Conservation (phyloP, 331 rosid species). For the Quercus lobata region DNA sequence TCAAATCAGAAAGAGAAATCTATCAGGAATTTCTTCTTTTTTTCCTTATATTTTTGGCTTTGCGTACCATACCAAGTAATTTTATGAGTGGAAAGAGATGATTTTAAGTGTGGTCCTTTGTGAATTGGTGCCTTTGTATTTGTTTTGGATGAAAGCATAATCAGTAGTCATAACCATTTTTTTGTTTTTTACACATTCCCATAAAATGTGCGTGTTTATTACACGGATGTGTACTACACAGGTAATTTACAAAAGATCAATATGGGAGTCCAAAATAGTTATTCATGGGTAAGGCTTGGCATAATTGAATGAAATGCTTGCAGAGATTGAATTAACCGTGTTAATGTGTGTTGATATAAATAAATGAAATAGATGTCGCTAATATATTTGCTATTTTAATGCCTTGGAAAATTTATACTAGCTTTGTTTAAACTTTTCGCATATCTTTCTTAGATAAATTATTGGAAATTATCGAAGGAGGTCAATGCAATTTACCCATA, state of each 20-base stretch:
- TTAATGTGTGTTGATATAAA: background rate
- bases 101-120: background rate
- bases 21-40: background rate
- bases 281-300: background rate
- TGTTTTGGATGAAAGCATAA: background rate
- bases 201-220: no score
- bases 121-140: background rate
- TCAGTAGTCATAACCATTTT: background rate
- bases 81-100: background rate
- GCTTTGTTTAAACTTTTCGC: no score
- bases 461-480: no score
- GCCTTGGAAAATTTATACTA: background rate
- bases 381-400: background rate
- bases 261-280: no score
- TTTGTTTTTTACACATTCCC: background rate
- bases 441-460: no score
- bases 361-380: background rate
- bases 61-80: background rate
- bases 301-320: background rate
- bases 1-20: background rate
- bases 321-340: background rate
- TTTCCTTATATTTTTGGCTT: background rate
- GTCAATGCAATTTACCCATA: background rate
- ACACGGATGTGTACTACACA: no score
- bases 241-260: no score